Evolutionary conservation across 140 eudicot genomes (phyloP), one percentile per base, ranked within the genome.

Genomic region (Anethum foeniculum): DNA sequence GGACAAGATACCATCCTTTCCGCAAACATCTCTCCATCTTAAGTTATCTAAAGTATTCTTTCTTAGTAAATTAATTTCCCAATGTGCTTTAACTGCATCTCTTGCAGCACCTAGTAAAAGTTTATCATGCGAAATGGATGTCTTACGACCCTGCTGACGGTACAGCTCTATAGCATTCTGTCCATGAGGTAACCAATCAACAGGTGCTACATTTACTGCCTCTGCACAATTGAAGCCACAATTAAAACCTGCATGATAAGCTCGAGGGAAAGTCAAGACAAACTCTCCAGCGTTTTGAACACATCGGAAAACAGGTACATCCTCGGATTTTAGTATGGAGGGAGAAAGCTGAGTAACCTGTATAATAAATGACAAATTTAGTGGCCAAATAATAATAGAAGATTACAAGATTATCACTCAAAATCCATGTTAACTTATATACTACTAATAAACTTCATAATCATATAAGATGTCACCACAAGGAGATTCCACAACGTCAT

Each of bases 161-260:
- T 95, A 95, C 3, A 92, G 91, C 90, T 95, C 97, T 58, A 95
- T 89, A 81, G 99, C 99, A 77, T 91, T 93, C 82, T 89, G 91
- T 18, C 99, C 99, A 80, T 95, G 99, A n/a, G 97, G 99, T 86
- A 95, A 80, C 99, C 99, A 95, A 72, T 95, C 97, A 86, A 95
- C 91, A 65, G 99, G 99, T 38, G 99, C 99, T 27, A 93, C 96
- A 83, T 96, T 95, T 41, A 95, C 99, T 25, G 99, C 99, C 83
- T 95, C 99, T 68, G 99, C 99, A 88, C 99, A 95, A 71, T 95
- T 95, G 84, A 95, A 95, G 25, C 99, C 99, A 69, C 90, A 90
- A 78, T 95, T 95, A 91, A 95, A 95, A 56, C 99, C 99, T 9
- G 97, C 88, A 87, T 95, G 99, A 86, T 95, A 95, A 36, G 98